Evolutionary conservation across 1,284 basidiomycete species (phyloP), one percentile per base, ranked within the genome.

Genomic region (Melampsora americana): DNA sequence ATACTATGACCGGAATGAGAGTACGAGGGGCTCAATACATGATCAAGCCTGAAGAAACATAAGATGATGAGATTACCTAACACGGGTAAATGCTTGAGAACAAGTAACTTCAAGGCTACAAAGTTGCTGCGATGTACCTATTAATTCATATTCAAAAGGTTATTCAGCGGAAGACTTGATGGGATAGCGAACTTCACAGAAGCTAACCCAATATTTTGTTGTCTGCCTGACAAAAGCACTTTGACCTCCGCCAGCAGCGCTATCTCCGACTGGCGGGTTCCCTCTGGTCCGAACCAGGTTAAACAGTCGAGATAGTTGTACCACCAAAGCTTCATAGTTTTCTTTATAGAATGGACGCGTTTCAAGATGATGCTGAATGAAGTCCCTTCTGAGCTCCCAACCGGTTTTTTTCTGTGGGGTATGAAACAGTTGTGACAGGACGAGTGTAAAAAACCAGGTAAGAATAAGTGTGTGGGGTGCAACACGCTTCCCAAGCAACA

Each of bases 221-320:
- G 95, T 99, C 83, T 96, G 94, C 67, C 95, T 86, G 12, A 98
- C 93, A 81, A 99, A 99, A 0, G 95, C 96, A 80, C 92, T 95
- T 85, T 99, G 95, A 79, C 85, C 91, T 1, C 95, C 95, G 68
- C 95, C 95, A 1, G 95, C 95, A 79, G 90, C 90, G 9, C 93
- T 88, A 82, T 99, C 96, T 23, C 95, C 95, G 78, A 92, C 88
- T 1, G 95, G 89, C 2, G 95, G 95, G 82, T 98, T 91, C 0
- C 95, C 95, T 77, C 96, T 87, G 0, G 95, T 99, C 66, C 95
- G 89, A 23, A 99, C 95, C 46, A 99, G 89, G 82, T 99, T 92
- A 81, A 97, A 99, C 67, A 99, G 85, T 81, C 92, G 92, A 46
- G 95, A 98, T 26, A 99, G 88, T 83, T 99, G 97, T 79, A 99